These are phyloP conservation scores for Betula pendula DNA, from an alignment of 306 rosid species.

Conservation along the genomic window DNA sequence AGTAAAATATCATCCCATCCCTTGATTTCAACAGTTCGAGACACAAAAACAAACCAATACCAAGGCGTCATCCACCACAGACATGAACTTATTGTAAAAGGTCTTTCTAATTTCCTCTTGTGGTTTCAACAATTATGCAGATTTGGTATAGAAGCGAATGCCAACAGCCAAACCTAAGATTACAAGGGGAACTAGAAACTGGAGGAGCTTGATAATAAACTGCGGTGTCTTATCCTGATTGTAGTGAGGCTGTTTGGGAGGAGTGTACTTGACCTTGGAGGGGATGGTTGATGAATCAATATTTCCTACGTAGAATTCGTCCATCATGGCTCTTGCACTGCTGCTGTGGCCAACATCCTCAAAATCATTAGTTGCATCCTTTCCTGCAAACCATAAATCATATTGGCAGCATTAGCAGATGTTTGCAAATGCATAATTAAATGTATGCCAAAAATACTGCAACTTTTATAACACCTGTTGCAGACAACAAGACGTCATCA, in stretches of 20 bases:
- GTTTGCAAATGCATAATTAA: constrained; percentile 19
- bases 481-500: constrained; percentile 75
- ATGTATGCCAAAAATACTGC: background rate
- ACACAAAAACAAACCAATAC: background rate
- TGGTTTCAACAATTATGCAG: constrained; percentile 33
- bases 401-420: constrained; percentile 11
- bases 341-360: constrained; percentile 87
- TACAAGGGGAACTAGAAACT: constrained; percentile 70
- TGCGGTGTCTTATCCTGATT: constrained; percentile 71
- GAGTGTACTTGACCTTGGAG: constrained; percentile 50
- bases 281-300: constrained; percentile 66
- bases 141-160: constrained; percentile 66
- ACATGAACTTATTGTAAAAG: constrained; percentile 32
- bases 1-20: constrained; percentile 16
- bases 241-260: constrained; percentile 77
- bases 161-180: constrained; percentile 78
- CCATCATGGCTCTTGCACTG: constrained; percentile 78
- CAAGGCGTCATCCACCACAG: constrained; percentile 22
- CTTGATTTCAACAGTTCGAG: constrained; percentile 21
- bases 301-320: constrained; percentile 80
- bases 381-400: constrained; percentile 52
- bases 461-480: constrained; percentile 54
- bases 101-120: constrained; percentile 6
- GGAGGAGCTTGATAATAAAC: constrained; percentile 72
- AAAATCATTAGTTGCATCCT: constrained; percentile 85